Evolutionary conservation across 1,139 yeast genomes (phyloP).

Genomic region (Suhomyces maxii): DNA sequence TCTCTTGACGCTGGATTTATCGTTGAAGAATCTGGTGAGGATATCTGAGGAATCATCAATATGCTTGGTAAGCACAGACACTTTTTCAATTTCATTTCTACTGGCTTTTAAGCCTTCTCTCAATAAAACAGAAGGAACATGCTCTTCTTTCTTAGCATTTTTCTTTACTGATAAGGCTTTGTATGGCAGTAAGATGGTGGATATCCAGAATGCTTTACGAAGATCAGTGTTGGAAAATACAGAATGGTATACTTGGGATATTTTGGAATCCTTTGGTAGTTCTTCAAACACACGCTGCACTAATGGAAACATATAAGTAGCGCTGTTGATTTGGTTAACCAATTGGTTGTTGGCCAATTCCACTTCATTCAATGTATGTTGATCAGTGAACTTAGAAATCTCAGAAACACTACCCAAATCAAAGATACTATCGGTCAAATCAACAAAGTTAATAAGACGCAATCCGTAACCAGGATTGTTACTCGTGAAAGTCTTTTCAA

Average conservation of each 20-base stretch:
- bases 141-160: slow-evolving; percentile 36
- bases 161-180: slow-evolving; percentile 33
- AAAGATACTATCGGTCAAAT: slow-evolving; percentile 62
- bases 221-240: slow-evolving; percentile 12
- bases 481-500: slow-evolving; percentile 71
- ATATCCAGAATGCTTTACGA: slow-evolving; percentile 47
- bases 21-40: slow-evolving; percentile 19
- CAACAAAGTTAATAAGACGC: slow-evolving; percentile 53
- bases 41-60: slow-evolving; percentile 16
- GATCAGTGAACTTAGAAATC: slow-evolving; percentile 21
- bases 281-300: slow-evolving; percentile 14
- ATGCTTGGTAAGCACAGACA: slow-evolving; percentile 37
- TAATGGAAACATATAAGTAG: slow-evolving; percentile 23
- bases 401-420: slow-evolving; percentile 34
- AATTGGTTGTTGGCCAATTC: slow-evolving; percentile 9
- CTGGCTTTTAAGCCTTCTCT: slow-evolving; percentile 74
- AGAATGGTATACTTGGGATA: slow-evolving; percentile 11
- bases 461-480: slow-evolving; percentile 66
- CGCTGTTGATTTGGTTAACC: slow-evolving; percentile 19
- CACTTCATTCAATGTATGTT: slow-evolving; percentile 9
- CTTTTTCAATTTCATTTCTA: slow-evolving; percentile 53
- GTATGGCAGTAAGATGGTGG: slow-evolving; percentile 53
- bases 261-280: neutral
- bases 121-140: slow-evolving; percentile 44
- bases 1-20: slow-evolving; percentile 36